Evolutionary conservation across 2,329 filamentous ascomycete species (phyloP), one percentile per base, ranked within the genome.

Genomic region (Penicillium sp.): DNA sequence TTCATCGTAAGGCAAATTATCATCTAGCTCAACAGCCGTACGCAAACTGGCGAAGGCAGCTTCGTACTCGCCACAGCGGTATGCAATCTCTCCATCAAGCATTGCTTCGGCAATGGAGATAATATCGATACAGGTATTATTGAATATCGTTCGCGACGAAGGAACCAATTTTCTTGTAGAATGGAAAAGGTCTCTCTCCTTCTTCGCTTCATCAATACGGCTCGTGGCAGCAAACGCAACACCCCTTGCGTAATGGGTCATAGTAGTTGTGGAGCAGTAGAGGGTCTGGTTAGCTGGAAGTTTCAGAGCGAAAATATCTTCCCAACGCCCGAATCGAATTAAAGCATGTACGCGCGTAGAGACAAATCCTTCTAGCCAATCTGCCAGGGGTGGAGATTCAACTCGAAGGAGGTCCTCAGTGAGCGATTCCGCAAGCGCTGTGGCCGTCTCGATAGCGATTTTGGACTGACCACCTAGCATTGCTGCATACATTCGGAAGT

Each of bases 311-410:
- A 88, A 70, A n/a, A 92, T 77, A 1, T 90, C 86, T 0, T 84
- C 66, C 90, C 90, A 92, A 3, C 75, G 76, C 0, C 90, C 90
- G 61, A 92, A 93, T 0, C 90, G 84, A 45, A 93, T 79, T 3
- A 90, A 75, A 0, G 86, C 85, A 69, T 93, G 89, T 2, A 88
- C 76, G 3, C 84, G 81, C 69, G 90, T 84, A 1, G 83, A 81
- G 1, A 88, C 70, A 59, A 91, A 91, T 0, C 83, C 83, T 70
- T 92, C 90, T 0, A 92, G 75, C 87, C 88, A 92, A 69, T 92
- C 88, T 1, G 89, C 89, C 87, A 92, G 91, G 0, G 88, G 88
- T 0, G 89, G 89, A 0, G 60, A 64, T 29, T 60, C 39, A 8
- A 64, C 44, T 4, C 48, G 52, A 8, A 92, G 77, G 4, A 92